These are phyloP conservation scores for Epithele typhae DNA, from an alignment of 768 basidiomycete genomes.

Conservation along the genomic window DNA sequence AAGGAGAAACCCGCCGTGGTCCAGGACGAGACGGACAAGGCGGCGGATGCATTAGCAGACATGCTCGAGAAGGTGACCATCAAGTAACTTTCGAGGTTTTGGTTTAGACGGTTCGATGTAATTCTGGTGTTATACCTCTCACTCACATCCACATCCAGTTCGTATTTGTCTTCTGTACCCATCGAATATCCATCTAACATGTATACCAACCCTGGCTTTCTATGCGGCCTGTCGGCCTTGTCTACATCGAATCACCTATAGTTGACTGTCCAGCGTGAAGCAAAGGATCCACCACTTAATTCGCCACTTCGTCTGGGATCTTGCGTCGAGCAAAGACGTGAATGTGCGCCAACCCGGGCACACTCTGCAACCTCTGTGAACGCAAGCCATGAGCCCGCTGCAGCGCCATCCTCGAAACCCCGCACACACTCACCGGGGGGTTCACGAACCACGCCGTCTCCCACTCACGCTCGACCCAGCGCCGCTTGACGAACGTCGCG, in stretches of 20 bases:
- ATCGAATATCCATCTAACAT: constrained; percentile 2
- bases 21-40: constrained; percentile 28
- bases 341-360: constrained; percentile 77
- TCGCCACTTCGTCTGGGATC: constrained; percentile 19
- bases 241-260: not conserved
- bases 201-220: constrained; percentile 10
- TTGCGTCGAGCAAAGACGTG: constrained; percentile 79
- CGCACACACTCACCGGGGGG: constrained; percentile 57
- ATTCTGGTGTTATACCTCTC: no score
- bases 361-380: constrained; percentile 73
- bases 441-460: constrained; percentile 93
- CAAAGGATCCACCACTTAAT: not conserved
- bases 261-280: not conserved
- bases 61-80: constrained; percentile 59
- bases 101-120: not conserved
- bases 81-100: constrained; percentile 6
- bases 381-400: constrained; percentile 1
- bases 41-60: constrained; percentile 58
- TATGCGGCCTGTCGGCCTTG: not conserved
- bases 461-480: constrained; percentile 74
- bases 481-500: constrained; percentile 53
- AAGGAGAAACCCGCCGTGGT: constrained; percentile 28
- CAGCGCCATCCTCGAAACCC: not conserved
- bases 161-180: not conserved
- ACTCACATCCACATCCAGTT: no score